phyloP scores from a whole-genome alignment of 306 rosid genomes.

The Castanea crenata region DNA sequence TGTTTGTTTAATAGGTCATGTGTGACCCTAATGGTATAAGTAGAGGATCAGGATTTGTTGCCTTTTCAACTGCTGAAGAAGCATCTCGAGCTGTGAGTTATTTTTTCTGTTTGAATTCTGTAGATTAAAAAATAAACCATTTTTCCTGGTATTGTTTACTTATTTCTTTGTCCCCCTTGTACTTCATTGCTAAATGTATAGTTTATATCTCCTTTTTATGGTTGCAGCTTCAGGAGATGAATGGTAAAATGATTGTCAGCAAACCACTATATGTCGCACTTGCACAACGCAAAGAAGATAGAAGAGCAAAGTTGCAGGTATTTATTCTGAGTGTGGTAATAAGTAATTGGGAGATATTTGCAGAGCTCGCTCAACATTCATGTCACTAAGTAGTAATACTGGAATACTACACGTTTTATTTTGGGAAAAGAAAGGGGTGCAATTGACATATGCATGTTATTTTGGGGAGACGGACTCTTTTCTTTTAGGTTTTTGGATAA shows the following conservation, averaged over 20 bases:
- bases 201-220: neutral
- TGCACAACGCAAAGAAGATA: conserved; percentile 68
- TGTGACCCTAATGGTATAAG: conserved; percentile 56
- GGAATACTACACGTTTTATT: neutral
- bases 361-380: neutral
- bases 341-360: neutral
- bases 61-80: conserved; percentile 72
- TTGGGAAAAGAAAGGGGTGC: neutral
- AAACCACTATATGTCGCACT: conserved; percentile 73
- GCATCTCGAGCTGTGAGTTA: conserved; percentile 63
- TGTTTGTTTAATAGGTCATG: conserved; percentile 41
- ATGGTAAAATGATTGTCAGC: conserved; percentile 55
- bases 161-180: neutral
- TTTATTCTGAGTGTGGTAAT: neutral
- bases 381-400: neutral
- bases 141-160: neutral
- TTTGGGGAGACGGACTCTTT: neutral
- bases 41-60: conserved; percentile 67
- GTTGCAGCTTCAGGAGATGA: conserved; percentile 63
- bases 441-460: neutral
- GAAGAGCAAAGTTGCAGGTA: conserved; percentile 79
- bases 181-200: neutral
- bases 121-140: neutral
- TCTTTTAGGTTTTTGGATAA: neutral
- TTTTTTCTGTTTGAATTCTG: neutral